Percentiles rank a stretch among this genome's conserved stretches.
Conservation (phyloP, 148 eudicot genomes). For the Polygonum maritimum region DNA sequence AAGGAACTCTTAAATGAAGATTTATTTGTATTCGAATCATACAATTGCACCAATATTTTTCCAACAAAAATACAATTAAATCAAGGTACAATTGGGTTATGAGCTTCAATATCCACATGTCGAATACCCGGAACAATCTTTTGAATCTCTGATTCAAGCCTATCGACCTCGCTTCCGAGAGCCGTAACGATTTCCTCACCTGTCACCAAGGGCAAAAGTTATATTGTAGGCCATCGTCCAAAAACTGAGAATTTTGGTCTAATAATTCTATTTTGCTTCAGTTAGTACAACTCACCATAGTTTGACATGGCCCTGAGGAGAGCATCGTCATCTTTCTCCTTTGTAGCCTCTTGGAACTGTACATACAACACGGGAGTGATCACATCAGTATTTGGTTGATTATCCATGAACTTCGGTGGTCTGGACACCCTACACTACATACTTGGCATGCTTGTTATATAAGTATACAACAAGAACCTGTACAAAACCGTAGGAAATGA, state of each 20-base stretch:
- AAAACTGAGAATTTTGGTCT: not conserved
- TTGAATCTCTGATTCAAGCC: slow-evolving; percentile 82
- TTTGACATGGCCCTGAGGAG: slow-evolving; percentile 68
- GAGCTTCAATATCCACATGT: slow-evolving; percentile 96
- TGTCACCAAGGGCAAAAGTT: slow-evolving; percentile 14
- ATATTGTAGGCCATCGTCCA: not conserved
- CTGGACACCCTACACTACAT: not conserved
- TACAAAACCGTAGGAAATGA: not conserved
- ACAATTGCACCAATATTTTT: not conserved
- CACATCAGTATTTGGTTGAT: not conserved
- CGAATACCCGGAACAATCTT: slow-evolving; percentile 91
- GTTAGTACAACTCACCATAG: slow-evolving; percentile 44
- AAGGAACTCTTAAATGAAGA: not conserved
- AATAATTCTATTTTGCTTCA: not conserved
- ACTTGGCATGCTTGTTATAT: not conserved
- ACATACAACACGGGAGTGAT: not conserved
- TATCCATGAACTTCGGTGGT: not conserved
- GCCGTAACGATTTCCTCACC: slow-evolving; percentile 98
- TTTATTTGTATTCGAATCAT: not conserved
- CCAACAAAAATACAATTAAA: not conserved
- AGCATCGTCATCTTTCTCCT: slow-evolving; percentile 44
- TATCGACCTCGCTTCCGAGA: slow-evolving; percentile 91
- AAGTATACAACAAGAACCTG: not conserved
- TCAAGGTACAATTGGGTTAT: slow-evolving; percentile 45
- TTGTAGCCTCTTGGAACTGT: slow-evolving; percentile 83